Base-by-base conservation (phyloP, 1,284 basidiomycete genomes). In the Ganoderma sinense region DNA sequence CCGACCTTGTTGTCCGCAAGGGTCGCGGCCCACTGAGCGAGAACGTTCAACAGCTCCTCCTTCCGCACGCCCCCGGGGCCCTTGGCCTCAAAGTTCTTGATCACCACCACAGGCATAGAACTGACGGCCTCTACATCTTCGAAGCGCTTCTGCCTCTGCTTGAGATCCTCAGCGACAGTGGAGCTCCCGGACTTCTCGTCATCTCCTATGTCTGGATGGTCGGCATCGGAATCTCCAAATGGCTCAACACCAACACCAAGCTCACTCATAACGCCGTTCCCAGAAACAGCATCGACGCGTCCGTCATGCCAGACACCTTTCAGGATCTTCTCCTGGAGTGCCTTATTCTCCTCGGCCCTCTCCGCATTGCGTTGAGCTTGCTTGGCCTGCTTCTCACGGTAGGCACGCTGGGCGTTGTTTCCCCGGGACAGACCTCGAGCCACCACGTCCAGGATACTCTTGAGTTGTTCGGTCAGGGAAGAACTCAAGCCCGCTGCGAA, bases 21-120 rank as follows among this genome's bases (percentile, higher is more conserved):
- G 16, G 86, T 87, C 0, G 95, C 95, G 4, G 90, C 93, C 97
- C 97, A 99, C 69, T 93, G 90, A 1, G 94, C 89, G 26, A 99
- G 81, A 1, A 93, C 93, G 56, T 86, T 86, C 79, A 95, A 88
- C 26, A 98, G 77, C 56, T 95, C 91, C 55, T 94, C 91, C 74
- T 87, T 86, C 69, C 88, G 87, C n/a, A 86, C 80, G 0, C 89
- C 89, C 18, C 89, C 86, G 36, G 36, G 36, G 68, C 90, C 91
- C 36, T 78, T 80, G 31, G 85, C 81, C 14, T 88, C 89, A 77
- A 91, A 98, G 80, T 95, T 94, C 74, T 90, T 88, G 73, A 97
- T 87, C 18, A 97, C 86, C 0, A 98, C 93, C n/a, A 97, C 89
- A 0, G 96, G 97, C 64, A 97, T 82, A 0, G 90, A 84, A 39